Evolutionary conservation across 352 stramenopile species (phyloP), one percentile per base, ranked within the genome.

Genomic region (Globisporangium solare): DNA sequence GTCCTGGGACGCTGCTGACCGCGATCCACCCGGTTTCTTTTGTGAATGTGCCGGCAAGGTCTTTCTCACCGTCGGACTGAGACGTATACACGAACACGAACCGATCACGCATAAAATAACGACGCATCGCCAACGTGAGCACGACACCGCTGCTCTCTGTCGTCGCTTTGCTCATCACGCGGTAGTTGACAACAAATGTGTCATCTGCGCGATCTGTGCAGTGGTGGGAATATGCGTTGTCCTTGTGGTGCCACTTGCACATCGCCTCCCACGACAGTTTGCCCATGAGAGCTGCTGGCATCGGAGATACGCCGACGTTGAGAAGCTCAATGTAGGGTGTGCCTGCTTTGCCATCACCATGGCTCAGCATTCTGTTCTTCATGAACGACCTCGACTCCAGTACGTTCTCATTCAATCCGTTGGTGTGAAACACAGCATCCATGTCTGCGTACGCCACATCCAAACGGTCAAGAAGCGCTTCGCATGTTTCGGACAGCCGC

Each of bases 101-200:
- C 8, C 66, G 66, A 15, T 68, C 52, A 13, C 50, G 56, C 32
- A 71, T 58, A 5, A 70, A 45, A 39, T 74, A 77, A 48, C 60
- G 55, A n/a, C 69, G 71, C 31, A 77, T 41, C 32, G 70, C 67
- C 18, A 77, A 22, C 10, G 66, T 71, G 24, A 69, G 47, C 53
- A 71, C 21, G 47, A 47, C 32, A 27, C 50, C 32, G 31, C 31
- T 22, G 13, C 32, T n/a, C 24, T 6, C 35, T 5, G 22, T 14
- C n/a, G 54, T 47, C 17, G 18, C 39, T 10, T 49, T 49, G 55
- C 31, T 32, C 12, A 27, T 41, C 37, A 61, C 40, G 21, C 47
- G 55, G 20, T 51, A 55, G 47, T 61, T 61, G 47, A 55, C 35
- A 17, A 47, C 55, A 13, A 61, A 55, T 32, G 55, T 61, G 22